Evolutionary conservation across 495 filamentous ascomycete species (phyloP).

Genomic region (Xeromyces bisporus): DNA sequence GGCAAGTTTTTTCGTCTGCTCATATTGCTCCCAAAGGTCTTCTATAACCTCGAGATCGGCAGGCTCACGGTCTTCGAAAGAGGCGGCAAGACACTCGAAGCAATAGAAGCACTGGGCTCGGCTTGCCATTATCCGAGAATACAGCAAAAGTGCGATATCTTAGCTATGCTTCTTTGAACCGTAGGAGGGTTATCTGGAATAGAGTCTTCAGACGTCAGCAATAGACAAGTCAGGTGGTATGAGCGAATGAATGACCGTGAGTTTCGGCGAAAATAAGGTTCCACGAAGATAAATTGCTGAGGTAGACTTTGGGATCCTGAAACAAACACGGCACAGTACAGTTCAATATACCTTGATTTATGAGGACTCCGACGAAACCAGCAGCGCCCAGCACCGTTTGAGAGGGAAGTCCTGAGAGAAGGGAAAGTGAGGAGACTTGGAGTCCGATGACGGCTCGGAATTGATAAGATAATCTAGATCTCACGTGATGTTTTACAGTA

Average conservation of each 20-base stretch:
- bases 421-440: too few relatives aligned
- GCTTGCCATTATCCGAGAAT: constrained; percentile 48
- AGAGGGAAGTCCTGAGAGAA: neutral
- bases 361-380: neutral
- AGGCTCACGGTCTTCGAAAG: constrained; percentile 40
- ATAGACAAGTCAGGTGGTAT: neutral
- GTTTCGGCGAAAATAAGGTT: too few relatives aligned
- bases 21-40: constrained; percentile 47
- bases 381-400: neutral
- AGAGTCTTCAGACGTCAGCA: constrained; percentile 2
- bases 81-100: constrained; percentile 66
- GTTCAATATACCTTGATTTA: neutral
- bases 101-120: constrained; percentile 74
- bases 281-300: too few relatives aligned
- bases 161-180: constrained; percentile 2
- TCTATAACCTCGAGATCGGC: constrained; percentile 49
- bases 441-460: too few relatives aligned
- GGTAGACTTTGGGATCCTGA: too few relatives aligned
- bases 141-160: neutral
- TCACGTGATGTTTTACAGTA: too few relatives aligned
- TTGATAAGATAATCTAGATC: too few relatives aligned
- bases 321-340: too few relatives aligned
- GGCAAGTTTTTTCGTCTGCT: constrained; percentile 25
- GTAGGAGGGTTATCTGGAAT: constrained; percentile 1
- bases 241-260: neutral